Percentiles rank a stretch among this genome's conserved stretches.
Evolutionary conservation across 1,284 basidiomycete genomes (phyloP).

Genomic region (Leccinum huronense): DNA sequence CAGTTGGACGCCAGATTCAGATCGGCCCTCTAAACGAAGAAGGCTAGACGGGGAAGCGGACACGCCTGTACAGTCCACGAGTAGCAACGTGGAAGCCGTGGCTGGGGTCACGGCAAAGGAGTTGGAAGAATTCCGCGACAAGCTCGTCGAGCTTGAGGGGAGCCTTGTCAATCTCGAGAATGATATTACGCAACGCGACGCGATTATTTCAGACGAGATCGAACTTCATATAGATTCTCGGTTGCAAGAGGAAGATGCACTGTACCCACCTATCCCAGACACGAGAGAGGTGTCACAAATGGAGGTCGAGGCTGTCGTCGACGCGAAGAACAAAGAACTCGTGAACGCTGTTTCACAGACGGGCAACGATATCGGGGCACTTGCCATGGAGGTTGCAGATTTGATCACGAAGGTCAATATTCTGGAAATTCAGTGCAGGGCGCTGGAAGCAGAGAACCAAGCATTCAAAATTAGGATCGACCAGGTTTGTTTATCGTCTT

Average conservation of each 20-base stretch:
- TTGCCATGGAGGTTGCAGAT: slow-evolving; percentile 41
- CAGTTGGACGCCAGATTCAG: slow-evolving; percentile 20
- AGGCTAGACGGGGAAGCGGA: slow-evolving; percentile 31
- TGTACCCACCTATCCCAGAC: slow-evolving; percentile 22
- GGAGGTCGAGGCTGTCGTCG: slow-evolving; percentile 28
- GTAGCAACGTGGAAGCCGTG: slow-evolving; percentile 15
- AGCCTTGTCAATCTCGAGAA: slow-evolving; percentile 44
- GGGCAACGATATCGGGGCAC: slow-evolving; percentile 38
- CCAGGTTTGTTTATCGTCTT: slow-evolving; percentile 28
- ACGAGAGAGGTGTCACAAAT: slow-evolving; percentile 16
- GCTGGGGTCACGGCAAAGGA: slow-evolving; percentile 27
- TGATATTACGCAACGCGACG: slow-evolving; percentile 41
- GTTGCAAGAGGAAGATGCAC: slow-evolving; percentile 34
- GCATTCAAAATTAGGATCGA: slow-evolving; percentile 28
- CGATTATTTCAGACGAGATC: slow-evolving; percentile 38
- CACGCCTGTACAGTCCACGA: slow-evolving; percentile 2
- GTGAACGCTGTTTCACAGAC: slow-evolving; percentile 24
- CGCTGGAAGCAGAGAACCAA: slow-evolving; percentile 36
- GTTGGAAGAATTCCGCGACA: slow-evolving; percentile 40
- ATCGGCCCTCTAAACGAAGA: slow-evolving; percentile 41
- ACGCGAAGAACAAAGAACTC: slow-evolving; percentile 23
- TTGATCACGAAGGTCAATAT: slow-evolving; percentile 35
- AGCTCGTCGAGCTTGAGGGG: slow-evolving; percentile 40
- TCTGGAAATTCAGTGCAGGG: slow-evolving; percentile 30
- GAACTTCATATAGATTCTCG: slow-evolving; percentile 39